Evolutionary conservation across 129 eudicot genomes (phyloP), one percentile per base, ranked within the genome.

Genomic region (Scalesia atractyloides): DNA sequence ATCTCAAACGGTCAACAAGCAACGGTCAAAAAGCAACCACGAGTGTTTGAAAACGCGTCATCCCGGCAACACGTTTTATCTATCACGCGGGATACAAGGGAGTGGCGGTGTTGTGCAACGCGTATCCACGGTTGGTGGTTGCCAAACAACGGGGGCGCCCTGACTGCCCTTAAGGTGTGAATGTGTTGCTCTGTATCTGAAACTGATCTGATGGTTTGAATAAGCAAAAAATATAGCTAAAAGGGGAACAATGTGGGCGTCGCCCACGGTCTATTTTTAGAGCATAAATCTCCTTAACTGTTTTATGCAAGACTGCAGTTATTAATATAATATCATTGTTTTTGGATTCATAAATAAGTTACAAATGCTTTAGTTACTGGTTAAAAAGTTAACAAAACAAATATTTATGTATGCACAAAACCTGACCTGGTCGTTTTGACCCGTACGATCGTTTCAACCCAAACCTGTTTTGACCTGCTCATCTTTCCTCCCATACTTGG

Each of bases 271-370:
- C 20, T 33, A 33, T 13, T 5, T 60, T 60, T 26, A 60, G 66
- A 60, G 66, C 66, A 60, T 60, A 60, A 13, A 9, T 30, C 10
- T 14, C 66, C 43, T 60, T 26, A 24, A 19, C 10, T 56, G 33
- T 20, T 50, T 56, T 3, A 22, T 58, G 13, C n/a, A 58, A 58
- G 39, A 30, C 66, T 60, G 14, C 44, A 2, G 30, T 12, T 58
- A 26, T 59, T 30, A 59, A 52, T 58, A 58, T 24, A 30, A 60
- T 30, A 60, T 26, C 44, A 60, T 60, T 60, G 62, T 30, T 60
- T 60, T 13, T 30, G 9, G 37, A 26, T 26, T 30, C 66, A 30
- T 33, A 14, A 12, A 12, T 60, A 60, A 41, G 10, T 41, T 41
- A 41, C 43, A 41, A 41, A 60, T 19, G 34, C 10, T 5, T 60